Evolutionary conservation across 106 monocot genomes (phyloP).

Genomic region (Dioscorea alata): DNA sequence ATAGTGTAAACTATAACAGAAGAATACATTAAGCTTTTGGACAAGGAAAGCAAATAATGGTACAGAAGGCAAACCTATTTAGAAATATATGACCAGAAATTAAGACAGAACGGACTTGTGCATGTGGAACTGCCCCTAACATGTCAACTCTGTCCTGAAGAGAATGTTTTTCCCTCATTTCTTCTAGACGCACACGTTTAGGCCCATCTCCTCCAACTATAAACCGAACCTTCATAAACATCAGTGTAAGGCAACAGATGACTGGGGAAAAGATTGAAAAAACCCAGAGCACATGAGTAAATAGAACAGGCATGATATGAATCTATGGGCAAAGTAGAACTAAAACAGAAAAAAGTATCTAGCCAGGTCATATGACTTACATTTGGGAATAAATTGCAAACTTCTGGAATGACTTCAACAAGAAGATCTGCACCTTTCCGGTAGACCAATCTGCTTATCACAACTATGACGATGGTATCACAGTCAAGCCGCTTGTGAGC

Average conservation of each 20-base stretch:
- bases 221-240: constrained; percentile 70
- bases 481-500: constrained; percentile 45
- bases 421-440: constrained; percentile 95
- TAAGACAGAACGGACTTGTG: constrained; percentile 85
- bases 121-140: constrained; percentile 96
- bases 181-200: constrained; percentile 91
- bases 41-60: background rate
- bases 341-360: background rate
- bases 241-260: background rate
- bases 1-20: too few relatives aligned
- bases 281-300: background rate
- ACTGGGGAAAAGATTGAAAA: too few relatives aligned
- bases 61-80: constrained; percentile 57
- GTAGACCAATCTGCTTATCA: constrained; percentile 92
- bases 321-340: background rate
- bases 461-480: constrained; percentile 85
- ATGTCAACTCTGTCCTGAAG: constrained; percentile 95
- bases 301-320: background rate
- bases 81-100: constrained; percentile 92
- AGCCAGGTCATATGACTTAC: constrained; percentile 34
- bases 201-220: constrained; percentile 96
- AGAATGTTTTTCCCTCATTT: constrained; percentile 97
- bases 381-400: constrained; percentile 71
- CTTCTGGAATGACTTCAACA: constrained; percentile 95
- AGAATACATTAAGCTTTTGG: too few relatives aligned